A percentile compares a stretch with the other conserved stretches of the same genome.
phyloP scores from a whole-genome alignment of 768 basidiomycete species.

The Mycena pura region DNA sequence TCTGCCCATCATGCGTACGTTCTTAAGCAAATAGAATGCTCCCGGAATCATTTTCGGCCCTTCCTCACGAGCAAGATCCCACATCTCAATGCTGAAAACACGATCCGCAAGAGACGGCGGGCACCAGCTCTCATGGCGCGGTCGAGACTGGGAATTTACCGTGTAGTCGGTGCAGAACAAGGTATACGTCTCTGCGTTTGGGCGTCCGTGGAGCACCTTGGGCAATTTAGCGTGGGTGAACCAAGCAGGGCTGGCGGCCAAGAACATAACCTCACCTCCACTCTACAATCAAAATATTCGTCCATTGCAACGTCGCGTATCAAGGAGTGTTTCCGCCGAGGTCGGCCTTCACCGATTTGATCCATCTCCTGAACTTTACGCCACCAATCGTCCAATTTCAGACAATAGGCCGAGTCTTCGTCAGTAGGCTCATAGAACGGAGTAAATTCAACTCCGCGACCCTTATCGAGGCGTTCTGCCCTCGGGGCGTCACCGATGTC shows the following conservation, averaged over 20 bases:
- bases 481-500: slow-evolving; percentile 43
- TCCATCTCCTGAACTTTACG: slow-evolving; percentile 34
- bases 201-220: slow-evolving; percentile 56
- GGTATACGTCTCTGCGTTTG: slow-evolving; percentile 45
- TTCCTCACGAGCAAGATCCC: slow-evolving; percentile 53
- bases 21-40: slow-evolving; percentile 60
- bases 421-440: slow-evolving; percentile 52
- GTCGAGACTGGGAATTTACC: slow-evolving; percentile 40
- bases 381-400: slow-evolving; percentile 58
- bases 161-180: slow-evolving; percentile 76
- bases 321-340: slow-evolving; percentile 48
- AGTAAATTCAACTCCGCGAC: slow-evolving; percentile 45
- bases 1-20: slow-evolving; percentile 52
- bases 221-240: neutral
- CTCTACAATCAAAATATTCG: slow-evolving; percentile 68
- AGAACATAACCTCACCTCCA: slow-evolving; percentile 66
- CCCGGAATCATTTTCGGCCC: slow-evolving; percentile 53
- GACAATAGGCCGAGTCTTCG: slow-evolving; percentile 50
- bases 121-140: slow-evolving; percentile 54
- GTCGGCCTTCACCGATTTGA: slow-evolving; percentile 26
- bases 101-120: slow-evolving; percentile 47
- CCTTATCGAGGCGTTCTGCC: slow-evolving; percentile 39
- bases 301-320: slow-evolving; percentile 56
- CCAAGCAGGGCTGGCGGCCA: neutral
- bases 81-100: slow-evolving; percentile 64